Evolutionary conservation across 139 green algal species (phyloP), one percentile per base, ranked within the genome.

Genomic region (Trebouxia sp.): DNA sequence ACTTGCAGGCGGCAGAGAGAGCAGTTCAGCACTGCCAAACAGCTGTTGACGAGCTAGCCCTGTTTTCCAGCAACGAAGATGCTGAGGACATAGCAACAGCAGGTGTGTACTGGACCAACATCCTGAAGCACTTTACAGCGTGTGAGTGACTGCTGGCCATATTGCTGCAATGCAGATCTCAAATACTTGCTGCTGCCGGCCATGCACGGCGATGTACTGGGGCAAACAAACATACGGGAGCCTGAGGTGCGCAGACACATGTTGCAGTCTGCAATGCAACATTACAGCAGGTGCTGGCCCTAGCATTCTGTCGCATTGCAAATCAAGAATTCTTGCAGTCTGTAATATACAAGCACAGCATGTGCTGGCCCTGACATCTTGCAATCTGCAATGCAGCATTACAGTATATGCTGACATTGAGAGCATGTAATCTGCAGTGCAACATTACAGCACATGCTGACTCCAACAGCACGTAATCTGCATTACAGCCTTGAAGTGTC

Each of bases 61-160:
- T 96, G 43, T 96, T 96, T 74, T 96, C 92, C 5, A 24, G 51
- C 58, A 96, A 96, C 42, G 92, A 96, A 69, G 91, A 96, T 24
- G 50, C 75, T 0, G 92, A 95, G 5, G 92, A 96, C 50, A 37
- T 96, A 6, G 72, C 84, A 10, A 94, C 92, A 1, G 74, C 62
- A 5, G 72, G 72, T 79, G n/a, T 37, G n/a, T n/a, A n/a, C n/a
- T n/a, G n/a, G n/a, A n/a, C 20, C 50, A 58, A 22, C 26, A 58
- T 22, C 3, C 26, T 3, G 1, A 10, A 58, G 50, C 50, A 17
- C 22, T 58, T 22, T 5, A 22, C 4, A 5, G 26, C 22, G 50
- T 56, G 20, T 30, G 24, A 10, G 15, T 55, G 35, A 10, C 6
- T 51, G 12, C 17, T 35, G 38, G 37, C 38, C 38, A 51, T 9